These are phyloP conservation scores for Fusarium penzigii DNA, from an alignment of 2,329 filamentous ascomycete species.

Conservation along the genomic window DNA sequence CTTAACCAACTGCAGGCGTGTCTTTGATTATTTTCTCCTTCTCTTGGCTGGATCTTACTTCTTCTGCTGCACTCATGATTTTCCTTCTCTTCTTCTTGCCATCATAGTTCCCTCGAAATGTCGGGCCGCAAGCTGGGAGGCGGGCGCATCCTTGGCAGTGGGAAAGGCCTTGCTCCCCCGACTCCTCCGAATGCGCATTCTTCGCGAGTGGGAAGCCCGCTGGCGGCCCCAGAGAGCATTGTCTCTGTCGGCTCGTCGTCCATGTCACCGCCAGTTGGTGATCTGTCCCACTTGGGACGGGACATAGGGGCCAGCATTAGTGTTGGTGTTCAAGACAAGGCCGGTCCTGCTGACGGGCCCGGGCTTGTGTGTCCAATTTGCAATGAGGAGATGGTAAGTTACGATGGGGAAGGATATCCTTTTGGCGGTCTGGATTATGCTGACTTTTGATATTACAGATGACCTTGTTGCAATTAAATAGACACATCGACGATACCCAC, in stretches of 20 bases:
- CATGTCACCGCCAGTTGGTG: slow-evolving; percentile 61
- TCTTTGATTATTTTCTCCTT: slow-evolving; percentile 18
- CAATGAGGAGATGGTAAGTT: slow-evolving; percentile 87
- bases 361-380: slow-evolving; percentile 95
- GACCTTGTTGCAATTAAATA: slow-evolving; percentile 89
- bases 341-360: slow-evolving; percentile 51
- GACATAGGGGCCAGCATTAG: slow-evolving; percentile 83
- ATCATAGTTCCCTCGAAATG: slow-evolving; percentile 52
- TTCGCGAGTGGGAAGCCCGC: slow-evolving; percentile 50
- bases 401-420: no score
- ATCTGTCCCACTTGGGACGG: slow-evolving; percentile 69
- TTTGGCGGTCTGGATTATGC: not conserved
- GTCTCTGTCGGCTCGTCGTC: slow-evolving; percentile 74
- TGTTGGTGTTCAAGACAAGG: slow-evolving; percentile 55
- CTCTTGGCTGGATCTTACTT: not conserved
- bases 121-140: slow-evolving; percentile 85
- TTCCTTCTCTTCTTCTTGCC: not conserved
- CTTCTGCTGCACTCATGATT: not conserved
- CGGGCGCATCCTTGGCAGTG: slow-evolving; percentile 86
- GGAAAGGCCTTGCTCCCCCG: slow-evolving; percentile 75
- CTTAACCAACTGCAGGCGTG: slow-evolving; percentile 38
- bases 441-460: slow-evolving; percentile 53
- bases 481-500: slow-evolving; percentile 81
- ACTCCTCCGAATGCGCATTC: slow-evolving; percentile 40
- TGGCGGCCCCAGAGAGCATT: slow-evolving; percentile 67